Percentiles rank a stretch among this genome's conserved stretches.
phyloP scores from a whole-genome alignment of 441 rosid genomes.

The Pelargonium cotyledonis region DNA sequence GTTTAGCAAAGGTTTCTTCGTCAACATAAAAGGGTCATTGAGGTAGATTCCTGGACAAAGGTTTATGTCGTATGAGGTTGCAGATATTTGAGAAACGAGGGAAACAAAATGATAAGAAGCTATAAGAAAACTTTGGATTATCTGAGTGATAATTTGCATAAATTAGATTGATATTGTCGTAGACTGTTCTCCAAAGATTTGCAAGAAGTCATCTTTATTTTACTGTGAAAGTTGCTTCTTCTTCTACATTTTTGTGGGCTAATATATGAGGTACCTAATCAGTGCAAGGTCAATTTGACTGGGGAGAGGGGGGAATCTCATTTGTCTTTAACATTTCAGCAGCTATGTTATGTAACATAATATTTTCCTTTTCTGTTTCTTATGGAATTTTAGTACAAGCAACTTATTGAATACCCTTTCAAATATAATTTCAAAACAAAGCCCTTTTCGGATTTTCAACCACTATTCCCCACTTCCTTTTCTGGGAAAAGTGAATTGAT shows the following conservation, averaged over 20 bases:
- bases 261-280: background rate
- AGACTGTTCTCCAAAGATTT: background rate
- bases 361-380: background rate
- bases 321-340: background rate
- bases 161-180: background rate
- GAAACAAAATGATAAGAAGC: background rate
- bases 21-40: constrained; percentile 9
- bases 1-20: constrained; percentile 18
- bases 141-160: background rate
- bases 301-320: background rate
- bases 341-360: background rate
- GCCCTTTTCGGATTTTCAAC: background rate
- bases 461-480: no score
- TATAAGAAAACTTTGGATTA: background rate
- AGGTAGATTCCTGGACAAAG: constrained; percentile 1
- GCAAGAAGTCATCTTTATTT: background rate
- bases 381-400: background rate
- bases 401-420: background rate
- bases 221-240: background rate
- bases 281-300: background rate
- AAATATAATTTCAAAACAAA: background rate
- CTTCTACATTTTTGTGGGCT: background rate
- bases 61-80: background rate
- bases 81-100: background rate
- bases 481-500: no score